Conservation (phyloP, 164 flowering plant species). For the Dillenia turbinata region DNA sequence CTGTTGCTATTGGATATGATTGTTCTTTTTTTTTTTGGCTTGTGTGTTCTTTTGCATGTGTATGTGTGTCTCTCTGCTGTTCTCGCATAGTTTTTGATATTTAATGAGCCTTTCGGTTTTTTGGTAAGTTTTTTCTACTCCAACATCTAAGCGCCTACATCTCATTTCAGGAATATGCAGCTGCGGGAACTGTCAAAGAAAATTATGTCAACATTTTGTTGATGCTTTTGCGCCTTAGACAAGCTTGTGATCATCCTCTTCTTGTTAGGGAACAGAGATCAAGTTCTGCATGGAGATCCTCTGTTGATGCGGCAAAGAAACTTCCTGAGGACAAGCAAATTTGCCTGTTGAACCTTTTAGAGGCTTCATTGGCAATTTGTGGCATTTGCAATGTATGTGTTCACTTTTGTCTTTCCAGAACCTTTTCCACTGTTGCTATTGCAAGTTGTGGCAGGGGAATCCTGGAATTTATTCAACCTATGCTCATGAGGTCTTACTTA, state of each 20-base stretch:
- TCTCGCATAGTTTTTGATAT: not conserved
- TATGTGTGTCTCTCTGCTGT: not conserved
- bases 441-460: too few relatives aligned
- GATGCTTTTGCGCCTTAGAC: slow-evolving; percentile 97
- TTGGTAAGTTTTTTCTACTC: not conserved
- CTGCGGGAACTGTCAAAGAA: slow-evolving; percentile 95
- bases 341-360: slow-evolving; percentile 52
- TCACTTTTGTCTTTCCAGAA: slow-evolving; percentile 5
- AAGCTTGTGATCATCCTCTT: slow-evolving; percentile 97
- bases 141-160: not conserved
- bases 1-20: not conserved
- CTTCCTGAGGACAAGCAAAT: slow-evolving; percentile 57
- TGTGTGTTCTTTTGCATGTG: not conserved
- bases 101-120: not conserved
- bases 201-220: slow-evolving; percentile 92
- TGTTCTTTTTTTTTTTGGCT: not conserved
- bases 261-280: slow-evolving; percentile 69
- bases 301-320: slow-evolving; percentile 67
- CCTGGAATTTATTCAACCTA: too few relatives aligned
- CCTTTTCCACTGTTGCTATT: not conserved
- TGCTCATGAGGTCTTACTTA: not conserved
- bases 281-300: slow-evolving; percentile 49
- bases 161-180: slow-evolving; percentile 81
- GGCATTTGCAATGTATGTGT: slow-evolving; percentile 82
- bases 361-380: slow-evolving; percentile 78